Conservation (phyloP, 495 filamentous ascomycete genomes). For the Lasiosphaeria ovina region DNA sequence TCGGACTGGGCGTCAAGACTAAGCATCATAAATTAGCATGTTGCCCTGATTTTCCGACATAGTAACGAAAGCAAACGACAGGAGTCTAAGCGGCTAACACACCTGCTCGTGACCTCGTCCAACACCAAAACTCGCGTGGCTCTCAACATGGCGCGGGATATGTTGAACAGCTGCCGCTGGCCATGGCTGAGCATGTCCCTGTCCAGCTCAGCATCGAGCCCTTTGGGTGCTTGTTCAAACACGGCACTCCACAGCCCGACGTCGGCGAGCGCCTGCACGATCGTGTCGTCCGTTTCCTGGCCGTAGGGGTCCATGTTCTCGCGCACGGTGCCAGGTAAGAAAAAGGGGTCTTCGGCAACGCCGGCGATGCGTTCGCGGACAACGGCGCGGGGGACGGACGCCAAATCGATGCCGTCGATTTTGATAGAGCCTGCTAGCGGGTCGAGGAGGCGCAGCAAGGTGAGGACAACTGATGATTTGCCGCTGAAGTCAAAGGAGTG, state of each 20-base stretch:
- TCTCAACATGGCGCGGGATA: conserved; percentile 57
- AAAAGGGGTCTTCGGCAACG: conserved; percentile 55
- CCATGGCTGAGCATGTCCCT: conserved; percentile 54
- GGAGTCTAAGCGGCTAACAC: background rate
- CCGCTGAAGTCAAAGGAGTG: conserved; percentile 7
- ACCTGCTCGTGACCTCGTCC: conserved; percentile 33
- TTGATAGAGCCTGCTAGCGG: conserved; percentile 6
- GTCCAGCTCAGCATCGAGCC: conserved; percentile 48
- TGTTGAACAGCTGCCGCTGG: conserved; percentile 59
- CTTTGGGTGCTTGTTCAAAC: background rate
- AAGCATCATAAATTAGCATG: too few relatives aligned
- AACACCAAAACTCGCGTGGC: conserved; percentile 25
- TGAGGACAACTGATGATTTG: conserved; percentile 10
- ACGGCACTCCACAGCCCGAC: conserved; percentile 13
- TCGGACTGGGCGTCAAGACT: conserved; percentile 44
- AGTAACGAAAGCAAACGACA: background rate
- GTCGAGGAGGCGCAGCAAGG: conserved; percentile 10
- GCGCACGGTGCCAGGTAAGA: conserved; percentile 42
- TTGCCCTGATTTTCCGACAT: too few relatives aligned
- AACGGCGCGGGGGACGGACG: background rate
- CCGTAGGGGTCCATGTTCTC: conserved; percentile 43
- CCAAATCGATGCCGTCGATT: conserved; percentile 12
- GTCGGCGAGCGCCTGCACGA: conserved; percentile 3
- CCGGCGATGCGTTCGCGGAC: conserved; percentile 9
- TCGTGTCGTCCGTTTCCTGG: conserved; percentile 1